Base-by-base conservation (phyloP, 371 early-diverging fungal genomes). In the Mucor plumbeus region DNA sequence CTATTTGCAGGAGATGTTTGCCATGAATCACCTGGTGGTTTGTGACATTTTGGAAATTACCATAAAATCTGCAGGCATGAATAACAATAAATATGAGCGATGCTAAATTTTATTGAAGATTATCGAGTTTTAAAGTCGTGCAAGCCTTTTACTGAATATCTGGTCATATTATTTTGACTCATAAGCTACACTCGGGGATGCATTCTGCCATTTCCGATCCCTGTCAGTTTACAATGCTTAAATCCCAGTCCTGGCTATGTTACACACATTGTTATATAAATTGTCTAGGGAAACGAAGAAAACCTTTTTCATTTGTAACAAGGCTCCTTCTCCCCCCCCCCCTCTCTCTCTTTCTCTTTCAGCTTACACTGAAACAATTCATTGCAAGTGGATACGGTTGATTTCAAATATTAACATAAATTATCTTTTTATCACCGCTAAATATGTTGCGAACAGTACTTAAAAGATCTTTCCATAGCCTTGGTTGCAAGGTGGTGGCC, bases 261-360 rank as follows among this genome's bases (percentile, higher is more conserved):
- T 53, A 53, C 53, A 53, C 53, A 53, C 31, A 53, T 53, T 53
- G 31, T 53, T 13, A 26, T 53, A 53, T 53, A 53, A 53, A 53
- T 21, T 31, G 13, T 26, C 21, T 53, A 53, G 53, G 53, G 14
- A 26, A 53, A 26, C 14, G 53, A 13, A 53, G 53, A 53, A 50
- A 31, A 4, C 26, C 21, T 31, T 31, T 53, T 31, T 53, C 31
- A 53, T 31, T 53, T 53, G 26, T 31, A 53, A 21, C 53, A 53
- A 53, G 53, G 53, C 19, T 5, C 53, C 26, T 31, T 31, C 53
- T 26, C 53, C 31, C 53, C 26, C 3, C 21, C 26, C 26, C 26
- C 31, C 13, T 53, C 19, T 47, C n/a, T 43, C 10, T 17, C 17
- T n/a, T 0, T 0, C 17, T 44, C 44, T 44, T 8, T 47, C 1